Percentiles rank a stretch among this genome's conserved stretches.
Conservation (phyloP, 352 stramenopile genomes). For the Globisporangium abappressorium region DNA sequence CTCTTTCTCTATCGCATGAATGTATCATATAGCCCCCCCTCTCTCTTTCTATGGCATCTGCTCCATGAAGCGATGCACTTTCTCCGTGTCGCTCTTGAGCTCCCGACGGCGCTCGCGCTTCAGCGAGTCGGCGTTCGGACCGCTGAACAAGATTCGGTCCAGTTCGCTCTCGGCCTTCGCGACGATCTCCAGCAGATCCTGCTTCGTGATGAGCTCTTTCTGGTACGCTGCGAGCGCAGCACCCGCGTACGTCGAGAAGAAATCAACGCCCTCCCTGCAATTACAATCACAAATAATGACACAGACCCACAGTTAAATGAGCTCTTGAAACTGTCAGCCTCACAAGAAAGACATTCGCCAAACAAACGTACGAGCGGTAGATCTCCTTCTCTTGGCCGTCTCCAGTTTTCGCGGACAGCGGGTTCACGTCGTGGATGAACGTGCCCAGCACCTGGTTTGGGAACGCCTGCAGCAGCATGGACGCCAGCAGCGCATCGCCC, state of each 20-base stretch:
- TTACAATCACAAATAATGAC: background rate
- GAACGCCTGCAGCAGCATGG: slow-evolving; percentile 50
- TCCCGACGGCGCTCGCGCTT: slow-evolving; percentile 43
- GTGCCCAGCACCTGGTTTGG: slow-evolving; percentile 59
- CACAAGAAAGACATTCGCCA: background rate
- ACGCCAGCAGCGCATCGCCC: slow-evolving; percentile 72
- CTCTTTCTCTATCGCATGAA: slow-evolving; percentile 2
- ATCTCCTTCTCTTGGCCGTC: slow-evolving; percentile 56
- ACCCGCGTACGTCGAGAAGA: slow-evolving; percentile 71
- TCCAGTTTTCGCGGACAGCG: slow-evolving; percentile 45
- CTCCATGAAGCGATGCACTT: slow-evolving; percentile 21
- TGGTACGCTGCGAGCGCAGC: slow-evolving; percentile 53
- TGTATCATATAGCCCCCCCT: background rate
- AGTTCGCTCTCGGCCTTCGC: slow-evolving; percentile 43
- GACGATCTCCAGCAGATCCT: slow-evolving; percentile 51
- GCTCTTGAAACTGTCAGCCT: background rate
- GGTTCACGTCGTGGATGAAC: slow-evolving; percentile 83
- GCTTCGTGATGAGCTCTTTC: slow-evolving; percentile 51
- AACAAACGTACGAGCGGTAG: slow-evolving; percentile 52
- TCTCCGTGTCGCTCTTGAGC: slow-evolving; percentile 38
- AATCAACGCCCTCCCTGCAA: slow-evolving; percentile 60
- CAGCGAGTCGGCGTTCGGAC: slow-evolving; percentile 27
- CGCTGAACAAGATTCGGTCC: slow-evolving; percentile 43
- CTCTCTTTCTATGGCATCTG: background rate
- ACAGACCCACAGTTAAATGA: background rate